phyloP scores from a whole-genome alignment of 306 rosid genomes.

The Vigna mungo region DNA sequence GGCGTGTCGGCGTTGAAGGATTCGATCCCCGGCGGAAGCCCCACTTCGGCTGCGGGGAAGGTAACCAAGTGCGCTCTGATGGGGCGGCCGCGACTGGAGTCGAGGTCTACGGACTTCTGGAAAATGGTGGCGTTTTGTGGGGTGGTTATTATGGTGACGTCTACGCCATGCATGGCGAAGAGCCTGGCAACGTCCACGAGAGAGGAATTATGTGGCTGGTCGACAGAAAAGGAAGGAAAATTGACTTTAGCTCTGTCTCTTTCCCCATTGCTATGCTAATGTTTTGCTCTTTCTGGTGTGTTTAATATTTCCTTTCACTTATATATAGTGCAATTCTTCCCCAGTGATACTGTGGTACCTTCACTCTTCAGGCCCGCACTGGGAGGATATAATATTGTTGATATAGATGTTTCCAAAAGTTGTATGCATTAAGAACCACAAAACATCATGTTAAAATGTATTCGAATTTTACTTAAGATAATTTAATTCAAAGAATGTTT shows the following conservation, averaged over 20 bases:
- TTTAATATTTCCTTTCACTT: no score
- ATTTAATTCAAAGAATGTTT: no score
- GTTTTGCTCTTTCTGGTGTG: no score
- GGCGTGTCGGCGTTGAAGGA: conserved; percentile 38
- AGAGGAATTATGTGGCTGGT: conserved; percentile 58
- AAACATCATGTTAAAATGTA: no score
- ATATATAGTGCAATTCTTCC: no score
- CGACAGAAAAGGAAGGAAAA: conserved; percentile 53
- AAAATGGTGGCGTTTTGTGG: conserved; percentile 49
- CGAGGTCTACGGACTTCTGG: conserved; percentile 48
- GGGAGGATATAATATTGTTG: no score
- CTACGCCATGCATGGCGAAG: conserved; percentile 45
- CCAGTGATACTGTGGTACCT: no score
- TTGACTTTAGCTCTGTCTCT: conserved; percentile 10
- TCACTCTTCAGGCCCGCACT: no score
- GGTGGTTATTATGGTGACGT: conserved; percentile 53
- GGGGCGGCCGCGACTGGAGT: conserved; percentile 36
- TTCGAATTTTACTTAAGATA: no score
- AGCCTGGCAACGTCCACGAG: conserved; percentile 53
- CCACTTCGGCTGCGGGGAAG: conserved; percentile 47
- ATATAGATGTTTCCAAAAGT: no score
- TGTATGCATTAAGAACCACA: no score
- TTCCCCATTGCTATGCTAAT: conserved; percentile 30
- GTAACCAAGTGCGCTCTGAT: conserved; percentile 41
- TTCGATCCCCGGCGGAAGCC: conserved; percentile 46